A percentile compares a stretch with the other conserved stretches of the same genome.
phyloP scores from a whole-genome alignment of 805 yeast genomes.

The Helenozyma rhizophorensis region DNA sequence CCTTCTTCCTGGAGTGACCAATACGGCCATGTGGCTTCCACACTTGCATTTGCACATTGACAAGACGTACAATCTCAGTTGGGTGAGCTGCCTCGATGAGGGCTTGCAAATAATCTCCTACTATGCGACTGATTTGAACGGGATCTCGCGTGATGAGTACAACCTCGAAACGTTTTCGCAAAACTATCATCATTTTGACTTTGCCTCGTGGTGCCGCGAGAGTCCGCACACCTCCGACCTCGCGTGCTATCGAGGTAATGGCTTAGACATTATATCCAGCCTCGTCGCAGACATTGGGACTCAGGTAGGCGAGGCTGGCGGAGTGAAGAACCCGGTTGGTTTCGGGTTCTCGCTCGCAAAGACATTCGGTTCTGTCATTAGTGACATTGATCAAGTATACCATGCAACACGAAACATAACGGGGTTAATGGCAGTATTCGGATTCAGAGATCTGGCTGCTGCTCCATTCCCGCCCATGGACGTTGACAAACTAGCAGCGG shows the following conservation, averaged over 20 bases:
- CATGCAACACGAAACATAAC: constrained; percentile 4
- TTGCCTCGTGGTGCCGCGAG: constrained; percentile 46
- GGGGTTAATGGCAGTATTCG: too few relatives aligned
- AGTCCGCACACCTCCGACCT: constrained; percentile 17
- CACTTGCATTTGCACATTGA: constrained; percentile 38
- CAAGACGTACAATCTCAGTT: constrained; percentile 31
- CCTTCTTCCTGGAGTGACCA: constrained; percentile 7
- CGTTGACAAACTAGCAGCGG: constrained; percentile 7
- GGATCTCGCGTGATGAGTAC: constrained; percentile 7
- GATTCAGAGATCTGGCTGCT: too few relatives aligned
- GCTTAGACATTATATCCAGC: constrained; percentile 45
- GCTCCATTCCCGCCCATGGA: constrained; percentile 6
- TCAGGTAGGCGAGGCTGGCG: constrained; percentile 40
- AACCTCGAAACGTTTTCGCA: constrained; percentile 16
- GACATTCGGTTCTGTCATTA: constrained; percentile 7
- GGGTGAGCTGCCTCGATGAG: constrained; percentile 32
- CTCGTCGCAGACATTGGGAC: constrained; percentile 48
- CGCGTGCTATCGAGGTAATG: constrained; percentile 33
- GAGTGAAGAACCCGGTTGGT: constrained; percentile 29
- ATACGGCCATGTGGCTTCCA: constrained; percentile 25
- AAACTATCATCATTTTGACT: constrained; percentile 41
- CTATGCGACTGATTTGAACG: constrained; percentile 39
- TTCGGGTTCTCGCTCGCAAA: constrained; percentile 10
- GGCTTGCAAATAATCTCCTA: constrained; percentile 42
- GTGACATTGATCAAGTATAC: constrained; percentile 9